A percentile compares a stretch with the other conserved stretches of the same genome.
These are phyloP conservation scores for Apocynum venetum DNA, from an alignment of 257 asterid species.

Conservation along the genomic window DNA sequence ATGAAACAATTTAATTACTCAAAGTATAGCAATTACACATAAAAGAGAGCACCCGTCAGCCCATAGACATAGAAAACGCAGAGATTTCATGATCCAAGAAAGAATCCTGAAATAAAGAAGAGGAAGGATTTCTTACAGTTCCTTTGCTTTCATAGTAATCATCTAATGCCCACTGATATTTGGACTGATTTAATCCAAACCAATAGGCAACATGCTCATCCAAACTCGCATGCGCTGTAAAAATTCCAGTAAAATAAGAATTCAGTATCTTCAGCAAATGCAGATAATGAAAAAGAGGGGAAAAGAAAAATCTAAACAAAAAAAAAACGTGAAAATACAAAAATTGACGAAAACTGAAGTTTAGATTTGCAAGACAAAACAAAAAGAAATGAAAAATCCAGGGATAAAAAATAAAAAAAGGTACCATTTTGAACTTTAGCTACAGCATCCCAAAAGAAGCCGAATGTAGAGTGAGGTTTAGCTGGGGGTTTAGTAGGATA, in stretches of 20 bases:
- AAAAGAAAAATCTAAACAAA: neutral
- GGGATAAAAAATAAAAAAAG: neutral
- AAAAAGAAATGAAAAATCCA: neutral
- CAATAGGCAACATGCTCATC: slow-evolving; percentile 90
- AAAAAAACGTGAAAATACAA: neutral
- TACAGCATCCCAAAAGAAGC: slow-evolving; percentile 78
- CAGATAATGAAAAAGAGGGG: neutral
- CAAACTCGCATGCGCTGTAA: slow-evolving; percentile 74
- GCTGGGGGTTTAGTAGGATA: slow-evolving; percentile 25
- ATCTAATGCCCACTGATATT: slow-evolving; percentile 96
- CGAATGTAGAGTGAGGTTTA: slow-evolving; percentile 44
- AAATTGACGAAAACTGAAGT: neutral
- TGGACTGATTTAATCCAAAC: slow-evolving; percentile 94
- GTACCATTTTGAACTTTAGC: slow-evolving; percentile 84
- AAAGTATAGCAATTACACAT: neutral
- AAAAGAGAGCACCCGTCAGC: neutral
- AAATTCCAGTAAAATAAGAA: neutral
- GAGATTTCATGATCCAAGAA: neutral
- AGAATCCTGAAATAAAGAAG: neutral
- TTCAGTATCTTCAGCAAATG: neutral
- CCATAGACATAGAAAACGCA: neutral
- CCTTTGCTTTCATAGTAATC: slow-evolving; percentile 67
- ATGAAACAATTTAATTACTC: neutral
- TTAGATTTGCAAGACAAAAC: neutral
- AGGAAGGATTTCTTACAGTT: slow-evolving; percentile 36